These are phyloP conservation scores for Tuber borchii DNA, from an alignment of 495 filamentous ascomycete genomes.

Conservation along the genomic window DNA sequence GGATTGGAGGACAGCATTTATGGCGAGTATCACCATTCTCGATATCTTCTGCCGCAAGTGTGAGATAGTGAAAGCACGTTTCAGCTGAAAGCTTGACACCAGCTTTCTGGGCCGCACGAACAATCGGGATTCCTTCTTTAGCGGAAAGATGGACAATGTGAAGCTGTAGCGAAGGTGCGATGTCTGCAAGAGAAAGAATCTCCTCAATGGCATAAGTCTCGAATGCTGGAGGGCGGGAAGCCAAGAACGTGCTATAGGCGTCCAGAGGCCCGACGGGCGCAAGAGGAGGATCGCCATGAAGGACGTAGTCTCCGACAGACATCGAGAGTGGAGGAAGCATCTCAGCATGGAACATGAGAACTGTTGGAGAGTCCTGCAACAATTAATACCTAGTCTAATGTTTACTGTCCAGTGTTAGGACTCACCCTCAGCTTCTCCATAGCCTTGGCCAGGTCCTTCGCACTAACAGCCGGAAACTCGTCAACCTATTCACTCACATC, in stretches of 20 bases:
- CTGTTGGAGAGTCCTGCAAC: conserved; percentile 53
- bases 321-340: conserved; percentile 85
- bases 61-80: conserved; percentile 96
- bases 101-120: conserved; percentile 66
- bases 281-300: conserved; percentile 63
- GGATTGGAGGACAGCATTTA: conserved; percentile 97
- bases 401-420: not conserved
- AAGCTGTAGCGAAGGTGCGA: conserved; percentile 75
- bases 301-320: conserved; percentile 73
- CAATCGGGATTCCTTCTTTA: conserved; percentile 82
- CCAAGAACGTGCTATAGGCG: conserved; percentile 82
- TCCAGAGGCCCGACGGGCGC: conserved; percentile 69
- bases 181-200: conserved; percentile 70
- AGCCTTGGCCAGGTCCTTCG: conserved; percentile 67
- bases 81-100: conserved; percentile 92
- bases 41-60: conserved; percentile 80
- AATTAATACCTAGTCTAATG: not conserved
- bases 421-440: conserved; percentile 69
- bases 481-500: conserved; percentile 57
- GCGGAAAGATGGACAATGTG: conserved; percentile 96
- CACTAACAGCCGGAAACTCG: conserved; percentile 86
- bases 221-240: conserved; percentile 80
- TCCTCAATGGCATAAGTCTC: conserved; percentile 86
- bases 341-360: conserved; percentile 97
- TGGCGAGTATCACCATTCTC: conserved; percentile 85